These are phyloP conservation scores for Trifolium repens DNA, from an alignment of 306 rosid genomes.

Conservation along the genomic window DNA sequence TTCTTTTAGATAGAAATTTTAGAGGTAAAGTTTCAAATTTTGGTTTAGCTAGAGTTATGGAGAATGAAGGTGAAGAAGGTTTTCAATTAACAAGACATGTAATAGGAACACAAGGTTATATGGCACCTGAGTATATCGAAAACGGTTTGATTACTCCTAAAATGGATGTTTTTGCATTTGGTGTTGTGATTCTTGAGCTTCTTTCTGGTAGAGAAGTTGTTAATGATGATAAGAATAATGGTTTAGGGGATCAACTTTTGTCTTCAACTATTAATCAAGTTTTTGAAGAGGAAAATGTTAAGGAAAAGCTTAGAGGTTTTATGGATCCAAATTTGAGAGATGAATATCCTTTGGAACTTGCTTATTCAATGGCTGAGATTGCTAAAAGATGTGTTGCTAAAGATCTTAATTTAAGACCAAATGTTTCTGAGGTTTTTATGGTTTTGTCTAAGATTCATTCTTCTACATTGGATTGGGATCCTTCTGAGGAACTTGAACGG, in stretches of 20 bases:
- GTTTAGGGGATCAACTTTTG: slow-evolving; percentile 38
- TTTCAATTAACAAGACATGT: slow-evolving; percentile 75
- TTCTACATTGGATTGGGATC: slow-evolving; percentile 69
- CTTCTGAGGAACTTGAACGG: slow-evolving; percentile 57
- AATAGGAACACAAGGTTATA: slow-evolving; percentile 79
- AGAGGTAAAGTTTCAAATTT: slow-evolving; percentile 71
- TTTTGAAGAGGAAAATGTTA: slow-evolving; percentile 65
- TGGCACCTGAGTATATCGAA: slow-evolving; percentile 78
- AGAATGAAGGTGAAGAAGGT: slow-evolving; percentile 39
- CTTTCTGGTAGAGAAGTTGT: slow-evolving; percentile 68
- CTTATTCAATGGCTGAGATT: slow-evolving; percentile 65
- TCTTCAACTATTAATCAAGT: slow-evolving; percentile 38
- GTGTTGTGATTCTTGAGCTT: slow-evolving; percentile 73
- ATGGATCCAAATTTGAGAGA: slow-evolving; percentile 57
- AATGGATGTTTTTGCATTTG: slow-evolving; percentile 73
- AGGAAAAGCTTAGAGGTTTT: slow-evolving; percentile 60
- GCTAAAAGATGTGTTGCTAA: slow-evolving; percentile 62
- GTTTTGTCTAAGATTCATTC: slow-evolving; percentile 71
- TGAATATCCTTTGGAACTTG: slow-evolving; percentile 71
- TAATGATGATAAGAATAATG: slow-evolving; percentile 8
- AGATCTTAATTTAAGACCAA: slow-evolving; percentile 60
- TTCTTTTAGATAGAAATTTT: slow-evolving; percentile 61
- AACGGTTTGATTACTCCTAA: slow-evolving; percentile 72
- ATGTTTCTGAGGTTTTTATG: slow-evolving; percentile 54
- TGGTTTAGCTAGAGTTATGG: slow-evolving; percentile 64